Evolutionary conservation across 805 yeast genomes (phyloP).

Genomic region (Suhomyces sp.): DNA sequence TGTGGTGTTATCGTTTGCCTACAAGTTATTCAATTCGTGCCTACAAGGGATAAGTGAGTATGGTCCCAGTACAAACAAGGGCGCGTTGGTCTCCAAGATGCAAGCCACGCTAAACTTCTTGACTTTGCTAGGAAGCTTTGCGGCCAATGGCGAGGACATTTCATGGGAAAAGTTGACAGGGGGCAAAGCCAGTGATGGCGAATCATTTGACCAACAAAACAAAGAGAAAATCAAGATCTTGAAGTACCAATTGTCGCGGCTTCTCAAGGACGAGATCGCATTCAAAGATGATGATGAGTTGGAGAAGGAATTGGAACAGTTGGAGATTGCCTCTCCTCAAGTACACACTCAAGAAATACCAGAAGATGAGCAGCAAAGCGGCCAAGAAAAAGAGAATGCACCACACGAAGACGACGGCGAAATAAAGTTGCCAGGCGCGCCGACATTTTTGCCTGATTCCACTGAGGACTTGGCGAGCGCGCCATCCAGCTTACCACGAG

Average conservation of each 20-base stretch:
- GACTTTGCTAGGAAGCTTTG: slow-evolving; percentile 25
- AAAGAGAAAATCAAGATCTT: slow-evolving; percentile 33
- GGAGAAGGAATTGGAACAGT: slow-evolving; percentile 18
- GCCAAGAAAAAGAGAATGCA: not conserved
- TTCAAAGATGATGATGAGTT: slow-evolving; percentile 24
- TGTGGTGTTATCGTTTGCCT: slow-evolving; percentile 30
- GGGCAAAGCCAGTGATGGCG: slow-evolving; percentile 26
- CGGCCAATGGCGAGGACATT: slow-evolving; percentile 20
- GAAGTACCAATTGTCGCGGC: slow-evolving; percentile 37
- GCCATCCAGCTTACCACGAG: slow-evolving; percentile 29
- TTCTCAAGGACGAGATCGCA: slow-evolving; percentile 36
- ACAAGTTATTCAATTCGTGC: slow-evolving; percentile 34
- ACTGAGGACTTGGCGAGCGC: slow-evolving; percentile 3
- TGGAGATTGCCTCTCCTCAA: not conserved
- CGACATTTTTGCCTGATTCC: slow-evolving; percentile 6
- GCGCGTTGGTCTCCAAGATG: slow-evolving; percentile 29
- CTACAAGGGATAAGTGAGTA: slow-evolving; percentile 23
- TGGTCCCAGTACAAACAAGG: slow-evolving; percentile 22
- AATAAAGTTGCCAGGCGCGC: slow-evolving; percentile 20
- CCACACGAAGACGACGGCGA: not conserved
- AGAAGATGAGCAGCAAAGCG: not conserved
- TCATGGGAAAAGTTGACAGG: slow-evolving; percentile 35
- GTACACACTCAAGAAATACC: not conserved
- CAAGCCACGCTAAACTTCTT: slow-evolving; percentile 37
- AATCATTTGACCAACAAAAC: slow-evolving; percentile 24